Evolutionary conservation across 2,329 filamentous ascomycete species (phyloP), one percentile per base, ranked within the genome.

Genomic region (Penicillium sp.): DNA sequence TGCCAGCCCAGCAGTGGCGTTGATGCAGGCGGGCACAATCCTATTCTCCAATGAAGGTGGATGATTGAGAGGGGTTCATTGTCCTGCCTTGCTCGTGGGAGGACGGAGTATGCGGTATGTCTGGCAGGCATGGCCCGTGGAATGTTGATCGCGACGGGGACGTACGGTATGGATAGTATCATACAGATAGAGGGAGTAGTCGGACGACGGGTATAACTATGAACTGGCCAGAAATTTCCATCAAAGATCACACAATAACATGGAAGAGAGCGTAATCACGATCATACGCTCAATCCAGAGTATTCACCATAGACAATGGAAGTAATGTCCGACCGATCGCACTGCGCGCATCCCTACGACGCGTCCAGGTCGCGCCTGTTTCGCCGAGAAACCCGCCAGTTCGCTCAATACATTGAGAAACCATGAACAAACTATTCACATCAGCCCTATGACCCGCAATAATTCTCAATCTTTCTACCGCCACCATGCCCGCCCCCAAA

Each of bases 321-420:
- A 31, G 14, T 31, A 31, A 43, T 54, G 19, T 40, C 40, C 10
- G 16, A 41, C 50, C 13, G 31, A 49, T 3, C 31, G 33, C 27
- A 19, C 6, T 7, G 24, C 24, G 31, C 27, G 46, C 44, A 50
- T 50, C 54, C 54, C 65, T 67, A 50, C 56, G 66, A 66, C 66
- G 65, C 66, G 66, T 64, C 55, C 43, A 10, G 18, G 33, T 51
- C 49, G 36, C 49, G 35, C 6, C 33, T 27, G 22, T 35, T 6
- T 19, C 2, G 9, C 14, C 39, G 9, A 6, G 6, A 19, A 40
- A 40, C n/a, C 39, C 11, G 22, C 31, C 16, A 11, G 31, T 36
- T 50, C 31, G 37, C 37, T 31, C 43, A 46, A 46, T 27, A 46
- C 43, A 46, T 46, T 22, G 6, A 24, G n/a, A 10, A 9, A 46